phyloP scores from a whole-genome alignment of 1,284 basidiomycete species.

The Apiotrichum siamense region DNA sequence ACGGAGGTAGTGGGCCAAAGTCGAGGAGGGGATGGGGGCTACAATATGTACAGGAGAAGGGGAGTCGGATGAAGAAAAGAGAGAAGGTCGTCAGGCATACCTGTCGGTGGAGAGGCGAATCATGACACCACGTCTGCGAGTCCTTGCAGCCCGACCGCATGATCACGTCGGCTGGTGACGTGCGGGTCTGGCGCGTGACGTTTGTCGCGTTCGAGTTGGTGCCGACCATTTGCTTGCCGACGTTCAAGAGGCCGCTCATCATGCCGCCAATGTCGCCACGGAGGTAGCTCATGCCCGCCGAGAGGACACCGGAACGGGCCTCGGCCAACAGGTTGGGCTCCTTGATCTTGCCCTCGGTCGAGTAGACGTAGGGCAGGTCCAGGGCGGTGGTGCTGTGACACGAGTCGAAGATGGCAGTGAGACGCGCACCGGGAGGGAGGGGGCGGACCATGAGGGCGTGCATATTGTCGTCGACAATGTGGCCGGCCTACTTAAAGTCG shows the following conservation, averaged over 20 bases:
- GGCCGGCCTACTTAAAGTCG: constrained; percentile 63
- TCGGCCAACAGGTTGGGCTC: constrained; percentile 77
- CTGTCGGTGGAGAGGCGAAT: too few relatives aligned
- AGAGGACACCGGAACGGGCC: constrained; percentile 66
- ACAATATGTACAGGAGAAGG: too few relatives aligned
- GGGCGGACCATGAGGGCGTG: constrained; percentile 55
- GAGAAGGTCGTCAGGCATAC: too few relatives aligned
- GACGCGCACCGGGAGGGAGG: constrained; percentile 73
- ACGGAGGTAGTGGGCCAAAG: too few relatives aligned
- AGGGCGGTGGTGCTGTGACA: constrained; percentile 50
- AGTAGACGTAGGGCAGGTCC: constrained; percentile 58
- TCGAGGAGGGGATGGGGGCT: too few relatives aligned
- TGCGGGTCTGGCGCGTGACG: constrained; percentile 59
- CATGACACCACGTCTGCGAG: constrained; percentile 78
- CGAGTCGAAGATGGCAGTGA: constrained; percentile 79
- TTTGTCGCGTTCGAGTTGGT: constrained; percentile 8
- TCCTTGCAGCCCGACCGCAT: constrained; percentile 85
- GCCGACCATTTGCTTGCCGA: constrained; percentile 17
- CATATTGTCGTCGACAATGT: constrained; percentile 74
- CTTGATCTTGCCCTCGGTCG: constrained; percentile 77
- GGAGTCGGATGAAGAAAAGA: too few relatives aligned
- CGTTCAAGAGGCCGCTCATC: constrained; percentile 49
- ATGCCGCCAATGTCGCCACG: constrained; percentile 67
- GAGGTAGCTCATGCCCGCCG: constrained; percentile 29
- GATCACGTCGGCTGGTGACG: constrained; percentile 65